Evolutionary conservation across 805 yeast species (phyloP), one percentile per base, ranked within the genome.

Genomic region (Blastobotrys robertii): DNA sequence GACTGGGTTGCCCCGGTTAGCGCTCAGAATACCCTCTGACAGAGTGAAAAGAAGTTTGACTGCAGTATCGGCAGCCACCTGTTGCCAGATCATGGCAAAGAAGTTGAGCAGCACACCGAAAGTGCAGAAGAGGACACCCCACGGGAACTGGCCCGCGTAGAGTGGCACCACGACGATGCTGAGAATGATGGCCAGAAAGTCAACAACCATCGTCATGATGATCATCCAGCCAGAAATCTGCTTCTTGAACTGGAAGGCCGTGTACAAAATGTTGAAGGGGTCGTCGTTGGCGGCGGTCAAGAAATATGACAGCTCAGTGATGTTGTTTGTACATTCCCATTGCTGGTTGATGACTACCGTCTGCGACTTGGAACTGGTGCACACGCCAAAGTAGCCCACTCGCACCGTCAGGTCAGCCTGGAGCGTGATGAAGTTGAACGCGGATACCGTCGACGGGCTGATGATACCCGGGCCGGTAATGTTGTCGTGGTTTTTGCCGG

Each of bases 31-130:
- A 13, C 39, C 31, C 16, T 44, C 39, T 8, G 50, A 32, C 9
- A 52, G 15, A 14, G 46, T 30, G 14, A 8, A 9, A 6, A 43
- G 40, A 2, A 37, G 34, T 11, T 15, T 30, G 11, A 41, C 25
- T 9, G 45, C 39, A 12, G 44, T 38, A 13, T 41, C 38, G 8
- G 42, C 38, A 13, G 44, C 34, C 31, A 49, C 42, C 38, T 52
- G 55, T 35, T 50, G 56, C 54, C 54, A 52, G 7, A 46, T 45
- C 51, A 51, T 42, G n/a, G 46, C 46, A 1, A 52, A 33, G 15
- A 52, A 39, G 29, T 44, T 30, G 12, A 52, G 37, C 16, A 49
- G 8, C 25, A 47, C 49, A 3, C 50, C 43, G 8, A 40, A 15
- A 4, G 43, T 30, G 22, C 41, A 32, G 25, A 41, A 14, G 4